phyloP scores from a whole-genome alignment of 2,329 filamentous ascomycete genomes.

The Diaporthe velutina region DNA sequence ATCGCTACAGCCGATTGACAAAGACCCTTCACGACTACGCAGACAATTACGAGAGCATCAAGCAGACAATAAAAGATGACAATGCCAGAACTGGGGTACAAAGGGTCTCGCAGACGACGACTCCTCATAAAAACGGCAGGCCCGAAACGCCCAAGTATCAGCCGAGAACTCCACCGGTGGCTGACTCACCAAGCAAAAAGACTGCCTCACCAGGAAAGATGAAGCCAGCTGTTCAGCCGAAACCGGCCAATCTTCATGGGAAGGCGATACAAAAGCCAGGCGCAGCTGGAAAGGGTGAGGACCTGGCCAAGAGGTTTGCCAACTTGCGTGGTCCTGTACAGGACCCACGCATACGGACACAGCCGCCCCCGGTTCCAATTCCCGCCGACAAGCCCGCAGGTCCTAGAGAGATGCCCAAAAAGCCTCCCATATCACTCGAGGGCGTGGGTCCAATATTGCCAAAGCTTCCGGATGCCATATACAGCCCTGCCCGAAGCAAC shows the following conservation, averaged over 20 bases:
- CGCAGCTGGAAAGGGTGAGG: slow-evolving; percentile 52
- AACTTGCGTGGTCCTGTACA: slow-evolving; percentile 65
- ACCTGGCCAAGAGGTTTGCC: slow-evolving; percentile 69
- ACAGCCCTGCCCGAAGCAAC: slow-evolving; percentile 81
- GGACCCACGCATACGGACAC: slow-evolving; percentile 66
- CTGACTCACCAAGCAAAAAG: neutral
- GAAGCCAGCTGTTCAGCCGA: slow-evolving; percentile 71
- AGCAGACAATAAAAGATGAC: slow-evolving; percentile 71
- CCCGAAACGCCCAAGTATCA: slow-evolving; percentile 4
- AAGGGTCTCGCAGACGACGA: slow-evolving; percentile 50
- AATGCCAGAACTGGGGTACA: slow-evolving; percentile 73
- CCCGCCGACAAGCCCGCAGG: slow-evolving; percentile 25
- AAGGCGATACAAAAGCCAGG: slow-evolving; percentile 61
- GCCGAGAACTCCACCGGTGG: neutral
- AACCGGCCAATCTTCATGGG: slow-evolving; percentile 76
- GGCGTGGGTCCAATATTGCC: slow-evolving; percentile 71
- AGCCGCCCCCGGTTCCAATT: slow-evolving; percentile 55
- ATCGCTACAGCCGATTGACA: slow-evolving; percentile 63
- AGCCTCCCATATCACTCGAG: slow-evolving; percentile 62
- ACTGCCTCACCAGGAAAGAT: slow-evolving; percentile 45
- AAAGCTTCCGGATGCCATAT: slow-evolving; percentile 80
- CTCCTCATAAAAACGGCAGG: slow-evolving; percentile 12
- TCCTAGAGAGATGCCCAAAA: slow-evolving; percentile 62
- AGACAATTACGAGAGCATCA: slow-evolving; percentile 68
- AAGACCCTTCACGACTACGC: slow-evolving; percentile 63